phyloP scores from a whole-genome alignment of 768 basidiomycete species.

The Chlorophyllum brunneum region DNA sequence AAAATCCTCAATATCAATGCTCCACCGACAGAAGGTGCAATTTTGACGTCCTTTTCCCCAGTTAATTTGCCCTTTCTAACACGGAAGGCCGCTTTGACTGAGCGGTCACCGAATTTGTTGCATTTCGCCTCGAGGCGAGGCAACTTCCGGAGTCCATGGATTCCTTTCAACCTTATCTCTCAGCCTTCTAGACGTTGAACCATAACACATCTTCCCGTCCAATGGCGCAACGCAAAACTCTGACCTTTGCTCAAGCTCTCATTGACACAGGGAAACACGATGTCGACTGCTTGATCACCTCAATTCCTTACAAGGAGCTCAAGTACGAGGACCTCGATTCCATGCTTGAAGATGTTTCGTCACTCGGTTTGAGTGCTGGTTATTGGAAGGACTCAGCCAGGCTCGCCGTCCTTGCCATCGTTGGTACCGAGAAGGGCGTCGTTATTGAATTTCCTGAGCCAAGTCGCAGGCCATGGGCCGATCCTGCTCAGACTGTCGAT shows the following conservation, averaged over 20 bases:
- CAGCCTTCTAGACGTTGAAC: neutral
- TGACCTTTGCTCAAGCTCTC: neutral
- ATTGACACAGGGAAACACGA: conserved; percentile 6
- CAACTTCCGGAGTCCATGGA: conserved; percentile 1
- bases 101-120: no score
- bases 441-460: conserved; percentile 11
- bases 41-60: neutral
- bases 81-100: no score
- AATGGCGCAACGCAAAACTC: neutral
- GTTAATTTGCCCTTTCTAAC: neutral
- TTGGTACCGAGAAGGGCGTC: conserved; percentile 8
- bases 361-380: conserved; percentile 11
- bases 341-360: neutral
- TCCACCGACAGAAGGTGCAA: neutral
- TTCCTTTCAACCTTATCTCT: conserved; percentile 1
- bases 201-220: neutral
- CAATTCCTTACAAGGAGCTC: conserved; percentile 1
- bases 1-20: neutral
- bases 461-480: conserved; percentile 7
- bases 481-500: neutral
- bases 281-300: neutral
- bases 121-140: neutral
- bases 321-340: conserved; percentile 4
- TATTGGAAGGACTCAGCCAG: conserved; percentile 5
- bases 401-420: conserved; percentile 9